phyloP scores from a whole-genome alignment of 2,329 filamentous ascomycete species.

The Aspergillus caelatus region DNA sequence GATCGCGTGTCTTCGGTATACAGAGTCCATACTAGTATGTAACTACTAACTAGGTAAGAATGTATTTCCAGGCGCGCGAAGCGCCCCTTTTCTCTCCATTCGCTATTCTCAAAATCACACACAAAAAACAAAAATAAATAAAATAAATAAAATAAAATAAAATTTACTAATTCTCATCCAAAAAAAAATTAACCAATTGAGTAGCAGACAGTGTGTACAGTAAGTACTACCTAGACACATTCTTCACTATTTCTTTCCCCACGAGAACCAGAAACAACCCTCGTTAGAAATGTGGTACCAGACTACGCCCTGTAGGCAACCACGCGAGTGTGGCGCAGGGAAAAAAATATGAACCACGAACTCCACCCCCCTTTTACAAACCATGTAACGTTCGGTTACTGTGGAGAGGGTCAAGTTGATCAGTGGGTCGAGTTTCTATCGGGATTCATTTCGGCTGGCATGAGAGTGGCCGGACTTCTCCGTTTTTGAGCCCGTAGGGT shows the following conservation, averaged over 20 bases:
- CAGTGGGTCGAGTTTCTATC: neutral
- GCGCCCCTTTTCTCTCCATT: neutral
- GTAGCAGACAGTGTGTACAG: neutral
- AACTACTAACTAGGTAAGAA: neutral
- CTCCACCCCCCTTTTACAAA: neutral
- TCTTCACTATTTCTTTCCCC: neutral
- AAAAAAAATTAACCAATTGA: neutral
- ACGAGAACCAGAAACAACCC: neutral
- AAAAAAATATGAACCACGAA: neutral
- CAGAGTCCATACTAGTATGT: neutral
- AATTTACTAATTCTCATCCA: neutral
- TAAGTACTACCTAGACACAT: neutral
- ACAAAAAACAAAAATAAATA: neutral
- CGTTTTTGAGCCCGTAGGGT: neutral
- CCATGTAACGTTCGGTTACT: conserved; percentile 1
- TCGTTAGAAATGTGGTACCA: neutral
- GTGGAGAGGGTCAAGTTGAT: neutral
- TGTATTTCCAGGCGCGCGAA: neutral
- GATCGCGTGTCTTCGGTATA: neutral
- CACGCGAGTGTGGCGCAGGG: neutral
- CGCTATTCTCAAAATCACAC: no score
- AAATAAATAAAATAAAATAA: neutral
- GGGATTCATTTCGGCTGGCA: conserved; percentile 2
- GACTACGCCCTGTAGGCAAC: neutral
- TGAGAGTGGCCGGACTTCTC: neutral